A percentile compares a stretch with the other conserved stretches of the same genome.
phyloP scores from a whole-genome alignment of 2,329 filamentous ascomycete species.

The Thielaviopsis punctulata region DNA sequence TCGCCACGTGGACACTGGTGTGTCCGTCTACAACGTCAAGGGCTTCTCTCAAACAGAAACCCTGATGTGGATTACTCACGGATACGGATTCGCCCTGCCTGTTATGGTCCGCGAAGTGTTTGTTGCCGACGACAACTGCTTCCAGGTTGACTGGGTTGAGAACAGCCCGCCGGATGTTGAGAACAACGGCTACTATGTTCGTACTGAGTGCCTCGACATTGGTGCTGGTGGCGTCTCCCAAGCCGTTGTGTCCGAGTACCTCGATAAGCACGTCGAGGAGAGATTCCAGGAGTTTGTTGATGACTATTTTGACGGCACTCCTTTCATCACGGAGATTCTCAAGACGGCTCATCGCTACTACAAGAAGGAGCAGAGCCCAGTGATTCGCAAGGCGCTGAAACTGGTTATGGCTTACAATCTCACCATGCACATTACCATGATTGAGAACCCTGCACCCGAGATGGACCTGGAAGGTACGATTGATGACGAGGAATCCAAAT shows the following conservation, averaged over 20 bases:
- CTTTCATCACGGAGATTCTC: slow-evolving; percentile 86
- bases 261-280: slow-evolving; percentile 85
- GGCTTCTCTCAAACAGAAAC: slow-evolving; percentile 53
- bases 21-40: slow-evolving; percentile 91
- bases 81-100: slow-evolving; percentile 82
- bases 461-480: slow-evolving; percentile 66
- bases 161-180: slow-evolving; percentile 43
- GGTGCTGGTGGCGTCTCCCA: slow-evolving; percentile 75
- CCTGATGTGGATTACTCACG: slow-evolving; percentile 83
- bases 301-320: slow-evolving; percentile 89
- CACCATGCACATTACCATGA: slow-evolving; percentile 84
- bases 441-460: slow-evolving; percentile 75
- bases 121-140: slow-evolving; percentile 81
- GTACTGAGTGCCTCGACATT: slow-evolving; percentile 76
- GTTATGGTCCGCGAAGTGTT: slow-evolving; percentile 89
- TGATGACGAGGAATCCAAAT: slow-evolving; percentile 71
- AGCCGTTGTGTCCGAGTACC: slow-evolving; percentile 70
- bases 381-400: slow-evolving; percentile 90
- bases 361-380: slow-evolving; percentile 67
- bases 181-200: slow-evolving; percentile 66
- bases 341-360: slow-evolving; percentile 94
- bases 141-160: slow-evolving; percentile 89
- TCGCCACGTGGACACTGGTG: slow-evolving; percentile 68
- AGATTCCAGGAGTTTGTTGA: slow-evolving; percentile 89
- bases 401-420: slow-evolving; percentile 91